A percentile compares a stretch with the other conserved stretches of the same genome.
These are phyloP conservation scores for Cucumis hystrix DNA, from an alignment of 306 rosid species.

Conservation along the genomic window DNA sequence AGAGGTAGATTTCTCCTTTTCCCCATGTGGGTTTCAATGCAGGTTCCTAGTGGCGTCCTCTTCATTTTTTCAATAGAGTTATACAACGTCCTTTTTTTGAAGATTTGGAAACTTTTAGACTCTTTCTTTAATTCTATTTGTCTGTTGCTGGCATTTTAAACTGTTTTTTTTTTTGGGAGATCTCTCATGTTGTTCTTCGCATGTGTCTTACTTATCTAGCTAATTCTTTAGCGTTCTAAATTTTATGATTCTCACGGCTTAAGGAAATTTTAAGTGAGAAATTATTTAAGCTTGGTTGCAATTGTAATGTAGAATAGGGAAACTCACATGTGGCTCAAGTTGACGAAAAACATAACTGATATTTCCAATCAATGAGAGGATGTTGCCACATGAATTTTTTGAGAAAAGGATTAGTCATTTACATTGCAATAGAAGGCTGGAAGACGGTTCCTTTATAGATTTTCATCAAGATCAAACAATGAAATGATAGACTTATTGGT, in stretches of 20 bases:
- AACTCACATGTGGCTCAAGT: background rate
- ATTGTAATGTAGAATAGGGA: background rate
- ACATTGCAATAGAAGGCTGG: background rate
- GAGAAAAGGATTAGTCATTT: background rate
- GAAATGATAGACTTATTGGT: background rate
- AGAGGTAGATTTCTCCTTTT: slow-evolving; percentile 39
- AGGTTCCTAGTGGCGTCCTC: background rate
- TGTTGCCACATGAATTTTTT: background rate
- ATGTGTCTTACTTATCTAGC: background rate
- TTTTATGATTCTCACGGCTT: background rate
- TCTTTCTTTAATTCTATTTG: background rate
- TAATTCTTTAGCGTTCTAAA: background rate
- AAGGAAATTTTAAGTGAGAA: background rate
- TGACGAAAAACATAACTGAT: background rate
- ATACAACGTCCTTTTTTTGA: background rate
- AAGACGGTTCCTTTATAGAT: background rate
- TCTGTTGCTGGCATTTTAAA: background rate
- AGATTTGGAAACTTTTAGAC: background rate
- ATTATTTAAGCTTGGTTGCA: background rate
- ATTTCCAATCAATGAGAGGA: background rate
- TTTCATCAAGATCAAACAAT: background rate
- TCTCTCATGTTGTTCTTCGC: background rate
- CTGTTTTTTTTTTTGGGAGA: background rate
- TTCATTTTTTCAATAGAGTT: background rate
- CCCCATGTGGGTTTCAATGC: background rate